Percentiles rank a stretch among this genome's conserved stretches.
Evolutionary conservation across 208 protist genomes (phyloP).

Genomic region (Trypanosoma boissoni): DNA sequence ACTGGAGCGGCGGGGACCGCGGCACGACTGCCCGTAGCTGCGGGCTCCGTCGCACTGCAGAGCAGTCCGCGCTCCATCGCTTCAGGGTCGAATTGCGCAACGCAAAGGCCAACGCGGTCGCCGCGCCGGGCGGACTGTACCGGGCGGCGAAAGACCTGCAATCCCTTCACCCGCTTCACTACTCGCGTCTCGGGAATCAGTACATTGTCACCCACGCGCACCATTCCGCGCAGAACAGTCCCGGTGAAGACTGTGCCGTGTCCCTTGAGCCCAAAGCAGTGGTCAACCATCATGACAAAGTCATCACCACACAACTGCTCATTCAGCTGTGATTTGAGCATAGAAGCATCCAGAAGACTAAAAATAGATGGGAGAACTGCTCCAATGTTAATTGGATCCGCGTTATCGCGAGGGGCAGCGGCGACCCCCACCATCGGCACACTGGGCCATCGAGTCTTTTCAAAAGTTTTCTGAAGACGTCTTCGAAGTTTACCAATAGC

Average conservation of each 20-base stretch:
- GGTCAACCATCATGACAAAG: slow-evolving; percentile 96
- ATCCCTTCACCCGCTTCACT: slow-evolving; percentile 87
- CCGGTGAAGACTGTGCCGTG: slow-evolving; percentile 97
- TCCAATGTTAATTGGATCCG: slow-evolving; percentile 29
- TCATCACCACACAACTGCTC: slow-evolving; percentile 14
- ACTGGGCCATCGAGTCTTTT: slow-evolving; percentile 67
- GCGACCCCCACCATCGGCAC: slow-evolving; percentile 68
- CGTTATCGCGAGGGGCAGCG: slow-evolving; percentile 42
- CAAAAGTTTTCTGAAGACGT: slow-evolving; percentile 54
- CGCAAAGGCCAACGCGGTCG: slow-evolving; percentile 92
- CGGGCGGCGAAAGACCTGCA: slow-evolving; percentile 93
- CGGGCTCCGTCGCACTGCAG: slow-evolving; percentile 33
- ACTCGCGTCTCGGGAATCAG: slow-evolving; percentile 86
- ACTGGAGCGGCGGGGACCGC: background rate
- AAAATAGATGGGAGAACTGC: slow-evolving; percentile 43
- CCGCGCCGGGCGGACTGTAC: slow-evolving; percentile 71
- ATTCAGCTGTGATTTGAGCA: slow-evolving; percentile 22
- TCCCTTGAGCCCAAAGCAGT: slow-evolving; percentile 97
- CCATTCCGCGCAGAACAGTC: slow-evolving; percentile 89
- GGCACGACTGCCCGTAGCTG: background rate
- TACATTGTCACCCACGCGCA: slow-evolving; percentile 82
- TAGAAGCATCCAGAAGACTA: slow-evolving; percentile 23
- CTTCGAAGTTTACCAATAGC: slow-evolving; percentile 48
- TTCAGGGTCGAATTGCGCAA: slow-evolving; percentile 90
- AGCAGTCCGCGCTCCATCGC: slow-evolving; percentile 88